These are phyloP conservation scores for Pleurotus salmoneostramineus DNA, from an alignment of 768 basidiomycete genomes.

Conservation along the genomic window DNA sequence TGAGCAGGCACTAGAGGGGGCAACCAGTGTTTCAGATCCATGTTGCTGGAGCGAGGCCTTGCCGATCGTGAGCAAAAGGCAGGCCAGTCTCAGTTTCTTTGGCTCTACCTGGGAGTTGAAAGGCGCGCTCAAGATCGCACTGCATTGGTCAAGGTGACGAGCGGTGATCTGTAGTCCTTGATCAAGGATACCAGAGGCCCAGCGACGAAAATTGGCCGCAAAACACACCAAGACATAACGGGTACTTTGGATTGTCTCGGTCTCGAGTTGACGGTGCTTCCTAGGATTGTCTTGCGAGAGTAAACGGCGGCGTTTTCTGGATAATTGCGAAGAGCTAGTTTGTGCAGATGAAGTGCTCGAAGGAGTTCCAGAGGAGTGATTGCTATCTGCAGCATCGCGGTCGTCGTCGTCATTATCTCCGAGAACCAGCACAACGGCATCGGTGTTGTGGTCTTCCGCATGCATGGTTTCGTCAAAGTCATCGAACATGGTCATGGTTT, in stretches of 20 bases:
- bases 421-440: too few relatives aligned
- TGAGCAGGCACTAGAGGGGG: neutral
- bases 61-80: constrained; percentile 8
- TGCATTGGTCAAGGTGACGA: constrained; percentile 22
- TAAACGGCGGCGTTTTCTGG: too few relatives aligned
- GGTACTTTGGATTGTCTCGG: constrained; percentile 4
- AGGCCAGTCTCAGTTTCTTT: constrained; percentile 12
- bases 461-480: too few relatives aligned
- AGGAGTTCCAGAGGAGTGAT: too few relatives aligned
- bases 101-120: constrained; percentile 17
- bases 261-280: too few relatives aligned
- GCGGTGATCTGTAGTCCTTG: constrained; percentile 14
- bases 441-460: too few relatives aligned
- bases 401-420: too few relatives aligned
- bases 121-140: constrained; percentile 11
- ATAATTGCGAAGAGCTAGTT: too few relatives aligned
- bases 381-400: too few relatives aligned
- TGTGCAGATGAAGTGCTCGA: too few relatives aligned
- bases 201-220: constrained; percentile 12
- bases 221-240: constrained; percentile 14
- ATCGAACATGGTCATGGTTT: too few relatives aligned
- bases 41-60: neutral
- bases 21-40: constrained; percentile 15
- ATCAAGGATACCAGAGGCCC: constrained; percentile 17
- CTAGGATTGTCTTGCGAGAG: too few relatives aligned